phyloP scores from a whole-genome alignment of 352 stramenopile species.

The Phytophthora nicotianae region DNA sequence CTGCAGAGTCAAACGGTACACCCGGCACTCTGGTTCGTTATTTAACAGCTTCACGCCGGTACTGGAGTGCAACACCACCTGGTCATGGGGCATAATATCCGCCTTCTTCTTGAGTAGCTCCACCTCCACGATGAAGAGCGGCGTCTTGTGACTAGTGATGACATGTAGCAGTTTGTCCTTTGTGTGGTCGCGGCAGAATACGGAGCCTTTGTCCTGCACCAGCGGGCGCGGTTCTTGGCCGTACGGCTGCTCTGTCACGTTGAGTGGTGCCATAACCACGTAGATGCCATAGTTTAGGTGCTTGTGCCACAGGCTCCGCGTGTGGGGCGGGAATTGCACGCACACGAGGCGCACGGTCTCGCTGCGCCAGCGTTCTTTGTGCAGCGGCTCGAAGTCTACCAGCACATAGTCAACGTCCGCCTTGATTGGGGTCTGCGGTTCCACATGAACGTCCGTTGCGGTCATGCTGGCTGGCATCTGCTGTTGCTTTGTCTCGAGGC shows the following conservation, averaged over 20 bases:
- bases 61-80: conserved; percentile 23
- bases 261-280: conserved; percentile 44
- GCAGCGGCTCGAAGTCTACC: conserved; percentile 50
- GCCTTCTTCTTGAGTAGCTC: conserved; percentile 48
- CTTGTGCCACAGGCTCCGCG: conserved; percentile 49
- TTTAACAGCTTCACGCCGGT: conserved; percentile 38
- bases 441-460: not conserved
- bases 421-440: conserved; percentile 9
- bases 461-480: conserved; percentile 10
- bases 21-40: conserved; percentile 44
- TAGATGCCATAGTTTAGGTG: conserved; percentile 59
- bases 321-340: conserved; percentile 47
- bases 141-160: conserved; percentile 30
- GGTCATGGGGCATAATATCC: conserved; percentile 23
- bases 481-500: conserved; percentile 5
- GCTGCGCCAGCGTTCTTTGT: conserved; percentile 49
- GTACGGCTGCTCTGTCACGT: conserved; percentile 44
- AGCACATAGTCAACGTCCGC: conserved; percentile 39
- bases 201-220: conserved; percentile 32
- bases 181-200: conserved; percentile 62
- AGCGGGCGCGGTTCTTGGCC: conserved; percentile 26
- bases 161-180: conserved; percentile 51
- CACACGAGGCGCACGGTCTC: conserved; percentile 42
- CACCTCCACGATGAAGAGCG: conserved; percentile 56
- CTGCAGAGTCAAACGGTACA: conserved; percentile 52